Conservation (phyloP, 371 early-diverging fungal genomes). For the Mortierella sp. region DNA sequence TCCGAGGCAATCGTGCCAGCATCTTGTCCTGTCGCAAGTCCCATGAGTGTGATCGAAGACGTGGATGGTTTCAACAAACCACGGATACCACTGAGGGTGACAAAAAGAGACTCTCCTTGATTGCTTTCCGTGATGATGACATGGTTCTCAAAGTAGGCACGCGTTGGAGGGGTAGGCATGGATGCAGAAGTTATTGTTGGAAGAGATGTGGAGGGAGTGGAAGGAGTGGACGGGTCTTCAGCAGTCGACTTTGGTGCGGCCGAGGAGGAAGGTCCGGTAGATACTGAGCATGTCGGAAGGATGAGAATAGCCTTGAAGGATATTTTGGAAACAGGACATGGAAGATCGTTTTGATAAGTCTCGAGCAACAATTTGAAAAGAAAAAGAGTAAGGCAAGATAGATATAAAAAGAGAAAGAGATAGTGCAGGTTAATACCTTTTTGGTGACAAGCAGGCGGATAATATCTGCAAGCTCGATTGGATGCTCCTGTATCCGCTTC, state of each 20-base stretch:
- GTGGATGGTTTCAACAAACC: slow-evolving; percentile 30
- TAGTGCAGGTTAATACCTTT: slow-evolving; percentile 25
- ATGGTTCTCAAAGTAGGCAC: slow-evolving; percentile 39
- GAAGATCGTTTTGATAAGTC: neutral
- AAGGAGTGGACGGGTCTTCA: too few relatives aligned
- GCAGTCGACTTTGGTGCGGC: neutral
- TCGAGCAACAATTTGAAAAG: too few relatives aligned
- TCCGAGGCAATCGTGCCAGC: slow-evolving; percentile 18
- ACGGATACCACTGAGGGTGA: slow-evolving; percentile 45
- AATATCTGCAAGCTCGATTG: slow-evolving; percentile 50
- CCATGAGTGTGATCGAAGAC: slow-evolving; percentile 30
- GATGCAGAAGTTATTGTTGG: too few relatives aligned
- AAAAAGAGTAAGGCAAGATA: neutral
- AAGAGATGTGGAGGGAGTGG: too few relatives aligned
- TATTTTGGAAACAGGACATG: neutral
- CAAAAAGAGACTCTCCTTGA: slow-evolving; percentile 35
- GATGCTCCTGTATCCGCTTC: slow-evolving; percentile 41
- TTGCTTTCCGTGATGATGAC: slow-evolving; percentile 41
- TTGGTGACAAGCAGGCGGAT: slow-evolving; percentile 34
- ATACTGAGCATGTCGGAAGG: slow-evolving; percentile 26
- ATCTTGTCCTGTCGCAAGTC: slow-evolving; percentile 25
- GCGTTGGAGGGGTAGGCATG: neutral
- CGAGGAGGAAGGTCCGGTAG: slow-evolving; percentile 6
- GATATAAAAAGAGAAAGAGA: neutral
- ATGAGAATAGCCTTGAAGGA: slow-evolving; percentile 40